A percentile compares a stretch with the other conserved stretches of the same genome.
Conservation (phyloP, 2,329 filamentous ascomycete genomes). For the Penicillium nordicum region DNA sequence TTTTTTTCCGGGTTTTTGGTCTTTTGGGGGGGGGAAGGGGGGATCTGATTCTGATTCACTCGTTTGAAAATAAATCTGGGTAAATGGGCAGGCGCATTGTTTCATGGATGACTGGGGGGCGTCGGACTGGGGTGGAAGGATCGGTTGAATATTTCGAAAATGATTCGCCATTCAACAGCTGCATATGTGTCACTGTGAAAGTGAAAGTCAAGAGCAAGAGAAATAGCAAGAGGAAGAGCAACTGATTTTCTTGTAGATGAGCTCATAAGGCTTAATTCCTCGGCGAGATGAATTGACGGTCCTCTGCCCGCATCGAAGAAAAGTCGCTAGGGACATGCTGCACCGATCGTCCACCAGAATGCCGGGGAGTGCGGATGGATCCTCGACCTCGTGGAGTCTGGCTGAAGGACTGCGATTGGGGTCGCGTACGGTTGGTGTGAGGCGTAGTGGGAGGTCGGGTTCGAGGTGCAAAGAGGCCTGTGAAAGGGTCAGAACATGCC, state of each 20-base stretch:
- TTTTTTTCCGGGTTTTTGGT: not conserved
- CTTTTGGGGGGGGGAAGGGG: too few species aligned
- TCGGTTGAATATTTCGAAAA: not conserved
- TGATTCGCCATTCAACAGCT: not conserved
- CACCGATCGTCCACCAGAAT: not conserved
- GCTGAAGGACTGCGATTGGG: not conserved
- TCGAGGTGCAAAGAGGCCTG: constrained; percentile 1
- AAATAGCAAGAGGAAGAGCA: too few species aligned
- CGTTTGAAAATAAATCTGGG: too few species aligned
- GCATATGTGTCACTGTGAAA: not conserved
- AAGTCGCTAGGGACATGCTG: not conserved
- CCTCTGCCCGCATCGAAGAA: not conserved
- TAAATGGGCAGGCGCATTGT: too few species aligned
- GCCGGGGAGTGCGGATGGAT: not conserved
- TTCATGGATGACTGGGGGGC: too few species aligned
- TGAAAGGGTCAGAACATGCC: not conserved
- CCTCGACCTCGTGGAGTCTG: not conserved
- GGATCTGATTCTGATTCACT: too few species aligned
- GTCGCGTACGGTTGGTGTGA: not conserved
- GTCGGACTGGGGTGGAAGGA: not conserved
- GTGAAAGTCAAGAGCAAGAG: too few species aligned
- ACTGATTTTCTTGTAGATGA: not conserved
- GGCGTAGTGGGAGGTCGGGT: not conserved
- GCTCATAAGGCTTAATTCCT: not conserved
- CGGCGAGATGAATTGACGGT: not conserved